Base-by-base conservation (phyloP, 345 rosid species). In the Adansonia digitata region DNA sequence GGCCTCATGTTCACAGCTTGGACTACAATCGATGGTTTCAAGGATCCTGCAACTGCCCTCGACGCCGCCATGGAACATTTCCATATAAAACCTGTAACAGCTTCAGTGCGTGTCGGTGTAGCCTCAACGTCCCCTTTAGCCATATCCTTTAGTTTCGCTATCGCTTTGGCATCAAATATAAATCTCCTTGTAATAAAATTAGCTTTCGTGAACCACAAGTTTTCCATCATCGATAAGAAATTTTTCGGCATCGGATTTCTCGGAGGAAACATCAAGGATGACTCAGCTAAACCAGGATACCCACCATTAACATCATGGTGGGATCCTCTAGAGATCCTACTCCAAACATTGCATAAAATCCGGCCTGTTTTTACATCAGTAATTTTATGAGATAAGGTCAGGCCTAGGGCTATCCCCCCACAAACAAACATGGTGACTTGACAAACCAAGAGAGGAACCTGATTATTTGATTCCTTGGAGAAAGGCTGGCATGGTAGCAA, bases 1-100 rank as follows among this genome's bases (percentile, higher is more conserved):
- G 72, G 9, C 40, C 72, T 46, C 57, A 69, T 26, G 72, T 24
- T 69, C 72, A 69, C 72, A 17, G 57, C 72, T 69, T 69, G 72
- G 5, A 29, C 72, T 17, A 69, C 6, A 17, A 46, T 69, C 12
- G 72, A 69, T 69, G 56, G 72, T 10, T 46, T 69, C 40, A 4
- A 5, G 7, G 42, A 7, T 69, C 42, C 72, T 48, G 35, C n/a
- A 27, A 29, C 10, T 8, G 26, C 14, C 57, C 57, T 27, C 1
- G 72, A 68, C 5, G 56, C 72, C 0, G 55, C 72, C 71, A 69
- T 69, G 3, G 24, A 69, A 29, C 57, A 69, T 48, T 69, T 69
- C 42, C 72, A 69, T 15, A 69, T 48, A 17, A 69, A 69, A 46
- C 57, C 57, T 2, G 57, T 27, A 1, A 69, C 15, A 0, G 57